Evolutionary conservation across 2,329 filamentous ascomycete species (phyloP).

Genomic region (Penicillium griseofulvum): DNA sequence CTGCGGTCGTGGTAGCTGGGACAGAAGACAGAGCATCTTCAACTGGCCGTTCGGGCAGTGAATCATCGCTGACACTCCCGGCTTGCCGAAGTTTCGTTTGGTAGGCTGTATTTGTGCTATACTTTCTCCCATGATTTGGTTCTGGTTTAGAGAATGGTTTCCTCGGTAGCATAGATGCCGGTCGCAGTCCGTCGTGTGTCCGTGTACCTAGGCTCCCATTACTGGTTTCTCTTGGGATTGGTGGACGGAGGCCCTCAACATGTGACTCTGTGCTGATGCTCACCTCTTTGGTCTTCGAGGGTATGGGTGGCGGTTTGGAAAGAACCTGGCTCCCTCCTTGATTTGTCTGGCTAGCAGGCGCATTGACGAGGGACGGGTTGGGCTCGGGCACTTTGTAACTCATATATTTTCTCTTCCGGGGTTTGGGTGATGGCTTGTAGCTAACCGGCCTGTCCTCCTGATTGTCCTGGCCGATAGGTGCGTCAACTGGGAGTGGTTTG

Average conservation of each 20-base stretch:
- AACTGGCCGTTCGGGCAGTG: background rate
- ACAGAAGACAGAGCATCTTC: background rate
- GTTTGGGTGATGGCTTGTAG: background rate
- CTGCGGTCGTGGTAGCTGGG: background rate
- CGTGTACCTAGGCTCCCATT: background rate
- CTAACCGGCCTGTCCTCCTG: background rate
- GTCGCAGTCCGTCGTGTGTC: background rate
- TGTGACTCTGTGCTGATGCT: background rate
- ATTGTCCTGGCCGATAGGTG: background rate
- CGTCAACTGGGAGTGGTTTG: too few relatives aligned
- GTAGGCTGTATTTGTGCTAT: conserved; percentile 2
- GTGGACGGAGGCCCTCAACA: background rate
- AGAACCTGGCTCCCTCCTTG: background rate
- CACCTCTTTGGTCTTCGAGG: background rate
- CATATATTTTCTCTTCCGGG: background rate
- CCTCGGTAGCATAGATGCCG: background rate
- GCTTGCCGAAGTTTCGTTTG: background rate
- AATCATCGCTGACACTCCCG: background rate
- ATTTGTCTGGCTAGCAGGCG: background rate
- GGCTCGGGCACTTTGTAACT: background rate
- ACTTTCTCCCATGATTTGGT: background rate
- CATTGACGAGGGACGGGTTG: background rate
- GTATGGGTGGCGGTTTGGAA: background rate
- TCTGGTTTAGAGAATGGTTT: background rate
- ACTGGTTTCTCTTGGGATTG: background rate